Percentiles rank a stretch among this genome's conserved stretches.
phyloP scores from a whole-genome alignment of 2,329 filamentous ascomycete genomes.

The Pseudocercospora musae region DNA sequence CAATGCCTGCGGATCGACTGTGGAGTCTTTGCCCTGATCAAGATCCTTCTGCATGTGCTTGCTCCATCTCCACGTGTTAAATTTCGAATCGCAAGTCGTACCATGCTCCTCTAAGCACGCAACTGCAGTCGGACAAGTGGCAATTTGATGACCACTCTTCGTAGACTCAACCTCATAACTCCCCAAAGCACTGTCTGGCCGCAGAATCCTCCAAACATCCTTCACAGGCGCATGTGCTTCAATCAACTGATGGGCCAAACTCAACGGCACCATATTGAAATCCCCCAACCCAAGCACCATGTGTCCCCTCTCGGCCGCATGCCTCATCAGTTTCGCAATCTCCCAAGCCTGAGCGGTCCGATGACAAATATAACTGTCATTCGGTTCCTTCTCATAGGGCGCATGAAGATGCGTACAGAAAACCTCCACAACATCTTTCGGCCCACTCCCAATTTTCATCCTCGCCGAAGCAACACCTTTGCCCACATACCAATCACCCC shows the following conservation, averaged over 20 bases:
- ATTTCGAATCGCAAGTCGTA: conserved; percentile 76
- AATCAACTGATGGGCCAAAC: conserved; percentile 78
- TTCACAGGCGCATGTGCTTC: conserved; percentile 71
- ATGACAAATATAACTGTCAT: conserved; percentile 86
- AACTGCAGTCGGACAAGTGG: conserved; percentile 60
- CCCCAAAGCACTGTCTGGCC: conserved; percentile 80
- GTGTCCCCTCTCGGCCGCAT: conserved; percentile 74
- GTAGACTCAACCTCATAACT: conserved; percentile 66
- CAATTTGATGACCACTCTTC: conserved; percentile 58
- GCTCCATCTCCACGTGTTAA: conserved; percentile 93
- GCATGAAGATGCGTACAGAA: conserved; percentile 88
- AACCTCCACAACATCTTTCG: conserved; percentile 72
- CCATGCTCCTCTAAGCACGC: conserved; percentile 80
- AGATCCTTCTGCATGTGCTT: conserved; percentile 66
- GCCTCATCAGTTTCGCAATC: conserved; percentile 82
- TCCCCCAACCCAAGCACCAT: conserved; percentile 85
- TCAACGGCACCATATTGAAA: conserved; percentile 93
- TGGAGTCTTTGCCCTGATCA: conserved; percentile 60
- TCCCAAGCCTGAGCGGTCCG: conserved; percentile 93
- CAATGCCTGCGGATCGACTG: conserved; percentile 59
- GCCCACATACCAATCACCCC: conserved; percentile 94
- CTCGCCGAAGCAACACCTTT: conserved; percentile 86
- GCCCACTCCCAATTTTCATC: conserved; percentile 65
- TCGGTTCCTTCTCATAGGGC: conserved; percentile 74
- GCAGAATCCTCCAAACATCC: conserved; percentile 80